Evolutionary conservation across 352 stramenopile genomes (phyloP), one percentile per base, ranked within the genome.

Genomic region (Aphanomyces euteiches): DNA sequence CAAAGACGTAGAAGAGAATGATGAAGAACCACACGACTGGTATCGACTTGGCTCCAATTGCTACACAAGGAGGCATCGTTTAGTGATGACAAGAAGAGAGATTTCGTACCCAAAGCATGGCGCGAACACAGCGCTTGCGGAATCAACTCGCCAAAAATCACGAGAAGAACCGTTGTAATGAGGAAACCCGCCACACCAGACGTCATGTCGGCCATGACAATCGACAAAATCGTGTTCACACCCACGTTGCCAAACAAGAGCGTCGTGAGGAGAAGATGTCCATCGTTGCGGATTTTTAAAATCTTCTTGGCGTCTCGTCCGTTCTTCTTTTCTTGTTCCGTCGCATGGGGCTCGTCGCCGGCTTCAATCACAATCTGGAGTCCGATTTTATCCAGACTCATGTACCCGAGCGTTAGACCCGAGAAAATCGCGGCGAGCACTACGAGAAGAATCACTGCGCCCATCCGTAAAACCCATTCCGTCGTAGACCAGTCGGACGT

Each of bases 231-330:
- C 43, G 95, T 94, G 77, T 99, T 99, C 8, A 99, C 96, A 3
- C 86, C 86, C 2, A 99, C 95, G 73, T 99, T 99, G 58, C 96
- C 97, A 10, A 99, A 75, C 15, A 99, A 82, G 41, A 99, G 81
- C 17, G 97, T 99, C 75, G 96, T 98, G 40, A 99, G 88, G 48
- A 99, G 81, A 21, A 98, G 79, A 76, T 99, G 99, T 41, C 97
- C 97, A 76, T 98, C 87, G 41, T 87, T 75, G 15, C 97, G 89
- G 38, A 99, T 73, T 3, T 91, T 88, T 19, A 87, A 53, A 43
- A 98, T 97, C 53, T 85, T 88, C 53, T 56, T 78, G 0, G 90
- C 88, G 10, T 77, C 80, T 15, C 68, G 60, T 15, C 78, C 83
- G 47, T 92, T 92, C 43, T 43, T 58, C 19, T 72, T 50, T 61